Percentiles rank a stretch among this genome's conserved stretches.
Conservation (phyloP, 768 basidiomycete genomes). For the Lyophyllum semitale region DNA sequence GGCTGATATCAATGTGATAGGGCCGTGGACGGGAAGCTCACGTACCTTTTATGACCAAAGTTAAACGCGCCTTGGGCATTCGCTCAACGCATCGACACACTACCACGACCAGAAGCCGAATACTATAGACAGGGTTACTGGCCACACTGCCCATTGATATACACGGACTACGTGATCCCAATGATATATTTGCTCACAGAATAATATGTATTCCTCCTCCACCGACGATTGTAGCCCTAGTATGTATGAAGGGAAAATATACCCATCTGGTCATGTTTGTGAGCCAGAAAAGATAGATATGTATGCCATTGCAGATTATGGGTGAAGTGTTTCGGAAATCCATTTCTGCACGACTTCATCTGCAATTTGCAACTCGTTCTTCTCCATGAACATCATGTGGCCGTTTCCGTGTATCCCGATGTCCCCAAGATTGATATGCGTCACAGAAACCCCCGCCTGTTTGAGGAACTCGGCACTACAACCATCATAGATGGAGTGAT, state of each 20-base stretch:
- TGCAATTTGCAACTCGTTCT: conserved; percentile 45
- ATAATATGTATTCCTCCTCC: too few relatives aligned
- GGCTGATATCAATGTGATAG: conserved; percentile 22
- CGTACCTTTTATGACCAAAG: conserved; percentile 51
- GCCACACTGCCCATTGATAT: too few relatives aligned
- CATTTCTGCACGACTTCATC: conserved; percentile 41
- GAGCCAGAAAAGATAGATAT: not conserved
- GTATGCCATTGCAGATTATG: not conserved
- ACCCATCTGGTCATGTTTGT: not conserved
- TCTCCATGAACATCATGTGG: conserved; percentile 61
- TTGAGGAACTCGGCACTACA: conserved; percentile 44
- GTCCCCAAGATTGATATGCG: conserved; percentile 39
- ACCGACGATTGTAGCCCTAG: too few relatives aligned
- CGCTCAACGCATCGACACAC: conserved; percentile 31
- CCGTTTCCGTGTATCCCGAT: conserved; percentile 54
- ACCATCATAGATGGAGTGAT: conserved; percentile 49
- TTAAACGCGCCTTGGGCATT: conserved; percentile 55
- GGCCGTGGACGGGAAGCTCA: conserved; percentile 45
- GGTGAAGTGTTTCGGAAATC: conserved; percentile 25
- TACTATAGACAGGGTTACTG: not conserved
- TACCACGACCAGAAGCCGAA: not conserved
- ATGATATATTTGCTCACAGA: too few relatives aligned
- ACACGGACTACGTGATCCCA: too few relatives aligned
- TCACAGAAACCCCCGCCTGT: conserved; percentile 46
- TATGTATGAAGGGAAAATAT: too few relatives aligned